These are phyloP conservation scores for Monosporozyma solicola DNA, from an alignment of 805 yeast species.

Conservation along the genomic window DNA sequence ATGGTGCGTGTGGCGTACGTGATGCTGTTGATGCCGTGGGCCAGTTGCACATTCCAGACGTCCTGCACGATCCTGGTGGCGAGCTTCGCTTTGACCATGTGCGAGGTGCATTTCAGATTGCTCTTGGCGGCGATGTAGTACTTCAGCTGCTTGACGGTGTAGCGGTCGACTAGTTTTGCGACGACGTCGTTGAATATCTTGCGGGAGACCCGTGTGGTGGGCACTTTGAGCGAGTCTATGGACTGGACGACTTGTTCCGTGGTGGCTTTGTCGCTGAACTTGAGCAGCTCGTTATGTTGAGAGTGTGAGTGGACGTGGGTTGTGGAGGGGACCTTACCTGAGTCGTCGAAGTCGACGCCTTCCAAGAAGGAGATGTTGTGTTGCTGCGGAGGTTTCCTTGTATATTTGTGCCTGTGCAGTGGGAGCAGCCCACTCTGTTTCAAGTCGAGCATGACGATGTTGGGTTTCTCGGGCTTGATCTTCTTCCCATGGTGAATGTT, in stretches of 20 bases:
- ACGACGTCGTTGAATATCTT: constrained; percentile 15
- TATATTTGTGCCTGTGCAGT: background rate
- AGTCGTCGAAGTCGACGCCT: constrained; percentile 18
- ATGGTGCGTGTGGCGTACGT: constrained; percentile 1
- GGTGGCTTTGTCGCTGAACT: constrained; percentile 18
- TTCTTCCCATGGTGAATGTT: constrained; percentile 24
- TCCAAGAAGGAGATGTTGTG: constrained; percentile 17
- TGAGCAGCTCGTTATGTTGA: constrained; percentile 2
- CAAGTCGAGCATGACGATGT: constrained; percentile 23
- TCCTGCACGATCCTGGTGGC: constrained; percentile 11
- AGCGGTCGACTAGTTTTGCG: constrained; percentile 16
- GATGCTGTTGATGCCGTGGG: background rate
- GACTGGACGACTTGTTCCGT: constrained; percentile 22
- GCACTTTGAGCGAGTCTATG: constrained; percentile 22
- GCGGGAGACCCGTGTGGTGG: constrained; percentile 12
- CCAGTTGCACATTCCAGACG: constrained; percentile 15
- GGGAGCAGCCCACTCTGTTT: constrained; percentile 1
- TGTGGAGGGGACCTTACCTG: background rate
- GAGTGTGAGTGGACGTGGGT: too few species aligned
- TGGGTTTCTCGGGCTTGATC: constrained; percentile 20
- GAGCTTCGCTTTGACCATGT: constrained; percentile 8
- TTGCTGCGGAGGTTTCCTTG: background rate
- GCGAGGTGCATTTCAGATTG: constrained; percentile 1
- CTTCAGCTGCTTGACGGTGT: constrained; percentile 22
- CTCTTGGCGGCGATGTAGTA: constrained; percentile 10